Percentiles rank a stretch among this genome's conserved stretches.
Evolutionary conservation across 2,329 filamentous ascomycete genomes (phyloP).

Genomic region (Calonectria fujianensis): DNA sequence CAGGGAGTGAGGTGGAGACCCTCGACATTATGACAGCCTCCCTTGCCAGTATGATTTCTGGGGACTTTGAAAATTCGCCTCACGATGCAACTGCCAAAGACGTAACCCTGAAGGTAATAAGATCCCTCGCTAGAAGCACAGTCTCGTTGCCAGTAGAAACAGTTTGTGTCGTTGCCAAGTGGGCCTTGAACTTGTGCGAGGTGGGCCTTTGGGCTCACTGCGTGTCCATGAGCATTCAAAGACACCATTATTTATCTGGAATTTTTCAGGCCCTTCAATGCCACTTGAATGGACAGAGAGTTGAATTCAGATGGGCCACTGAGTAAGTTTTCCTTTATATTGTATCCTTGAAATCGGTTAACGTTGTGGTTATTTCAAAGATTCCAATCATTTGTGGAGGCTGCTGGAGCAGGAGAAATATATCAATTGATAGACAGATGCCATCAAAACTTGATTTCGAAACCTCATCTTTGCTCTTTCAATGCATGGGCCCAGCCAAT

Average conservation of each 20-base stretch:
- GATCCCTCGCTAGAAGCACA: not conserved
- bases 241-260: not conserved
- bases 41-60: constrained; percentile 32
- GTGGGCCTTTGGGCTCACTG: constrained; percentile 1
- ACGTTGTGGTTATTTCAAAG: not conserved
- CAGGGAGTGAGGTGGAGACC: not conserved
- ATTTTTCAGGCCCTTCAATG: not conserved
- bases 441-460: not conserved
- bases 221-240: constrained; percentile 1
- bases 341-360: not conserved
- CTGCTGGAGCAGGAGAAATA: not conserved
- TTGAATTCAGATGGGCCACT: constrained; percentile 24
- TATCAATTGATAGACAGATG: not conserved
- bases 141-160: not conserved
- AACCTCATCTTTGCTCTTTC: constrained; percentile 33
- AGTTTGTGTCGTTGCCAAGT: constrained; percentile 27
- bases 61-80: constrained; percentile 28
- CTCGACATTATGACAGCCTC: not conserved
- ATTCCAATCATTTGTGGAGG: not conserved
- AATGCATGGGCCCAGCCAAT: constrained; percentile 20
- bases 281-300: constrained; percentile 3
- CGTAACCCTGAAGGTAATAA: constrained; percentile 16
- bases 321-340: constrained; percentile 19
- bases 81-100: constrained; percentile 18
- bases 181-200: constrained; percentile 36